Percentiles rank a stretch among this genome's conserved stretches.
phyloP scores from a whole-genome alignment of 495 filamentous ascomycete species.

The Ramalina intermedia region DNA sequence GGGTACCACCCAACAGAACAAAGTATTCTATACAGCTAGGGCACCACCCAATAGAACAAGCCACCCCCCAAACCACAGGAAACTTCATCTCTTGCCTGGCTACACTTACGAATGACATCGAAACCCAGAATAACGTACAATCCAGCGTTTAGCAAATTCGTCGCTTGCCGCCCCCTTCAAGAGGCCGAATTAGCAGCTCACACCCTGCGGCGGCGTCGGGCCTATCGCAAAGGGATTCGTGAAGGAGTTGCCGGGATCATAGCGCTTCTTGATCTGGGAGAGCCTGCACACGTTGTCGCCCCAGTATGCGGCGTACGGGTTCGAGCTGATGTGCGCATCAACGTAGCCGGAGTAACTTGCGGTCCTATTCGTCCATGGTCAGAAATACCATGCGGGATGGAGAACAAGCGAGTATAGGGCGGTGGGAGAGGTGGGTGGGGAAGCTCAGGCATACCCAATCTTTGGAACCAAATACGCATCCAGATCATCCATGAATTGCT shows the following conservation, averaged over 20 bases:
- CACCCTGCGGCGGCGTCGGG: neutral
- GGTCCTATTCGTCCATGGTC: neutral
- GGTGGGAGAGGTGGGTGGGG: neutral
- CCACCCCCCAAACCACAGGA: too few species aligned
- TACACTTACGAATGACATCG: too few species aligned
- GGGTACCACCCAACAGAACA: too few species aligned
- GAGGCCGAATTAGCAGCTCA: neutral
- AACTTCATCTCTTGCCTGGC: too few species aligned
- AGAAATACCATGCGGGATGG: neutral
- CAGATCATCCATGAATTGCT: conserved; percentile 2
- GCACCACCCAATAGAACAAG: too few species aligned
- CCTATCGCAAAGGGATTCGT: conserved; percentile 9
- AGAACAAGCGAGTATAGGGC: too few species aligned
- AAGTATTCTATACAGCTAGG: too few species aligned
- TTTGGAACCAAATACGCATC: conserved; percentile 3
- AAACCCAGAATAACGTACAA: too few species aligned
- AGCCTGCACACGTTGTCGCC: conserved; percentile 5
- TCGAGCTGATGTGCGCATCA: neutral
- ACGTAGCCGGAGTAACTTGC: conserved; percentile 6
- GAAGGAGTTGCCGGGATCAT: conserved; percentile 26
- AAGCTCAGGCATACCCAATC: conserved; percentile 1
- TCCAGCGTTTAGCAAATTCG: too few species aligned
- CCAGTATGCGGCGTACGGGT: conserved; percentile 2
- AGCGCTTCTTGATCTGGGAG: conserved; percentile 22
- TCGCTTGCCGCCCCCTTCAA: too few species aligned